These are phyloP conservation scores for Starmerella apicola DNA, from an alignment of 805 yeast genomes.

Conservation along the genomic window DNA sequence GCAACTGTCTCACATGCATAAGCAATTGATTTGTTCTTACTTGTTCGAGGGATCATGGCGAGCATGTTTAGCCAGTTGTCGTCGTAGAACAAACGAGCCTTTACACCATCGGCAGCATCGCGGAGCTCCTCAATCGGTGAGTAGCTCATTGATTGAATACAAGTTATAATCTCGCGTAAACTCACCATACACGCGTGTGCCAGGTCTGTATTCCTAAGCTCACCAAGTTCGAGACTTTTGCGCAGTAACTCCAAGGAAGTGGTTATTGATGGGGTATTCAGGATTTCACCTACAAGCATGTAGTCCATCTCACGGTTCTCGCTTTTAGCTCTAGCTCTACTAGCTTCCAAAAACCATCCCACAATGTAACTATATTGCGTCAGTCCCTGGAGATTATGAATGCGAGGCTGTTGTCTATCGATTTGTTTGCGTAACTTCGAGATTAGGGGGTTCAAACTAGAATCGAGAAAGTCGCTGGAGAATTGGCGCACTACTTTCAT, in stretches of 20 bases:
- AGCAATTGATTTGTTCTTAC: conserved; percentile 49
- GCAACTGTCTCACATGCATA: conserved; percentile 52
- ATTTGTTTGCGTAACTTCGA: conserved; percentile 38
- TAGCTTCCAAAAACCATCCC: conserved; percentile 68
- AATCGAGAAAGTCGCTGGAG: conserved; percentile 50
- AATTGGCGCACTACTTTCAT: conserved; percentile 32
- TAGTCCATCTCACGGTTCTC: conserved; percentile 24
- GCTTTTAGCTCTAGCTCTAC: conserved; percentile 30
- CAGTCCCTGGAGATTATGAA: conserved; percentile 21
- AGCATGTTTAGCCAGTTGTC: conserved; percentile 46
- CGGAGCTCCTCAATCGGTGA: conserved; percentile 35
- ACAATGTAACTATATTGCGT: conserved; percentile 45
- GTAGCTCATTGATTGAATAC: conserved; percentile 33
- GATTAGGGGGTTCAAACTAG: conserved; percentile 60
- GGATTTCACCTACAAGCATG: conserved; percentile 30
- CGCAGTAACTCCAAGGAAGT: conserved; percentile 37
- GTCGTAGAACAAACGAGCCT: conserved; percentile 58
- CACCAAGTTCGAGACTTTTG: conserved; percentile 26
- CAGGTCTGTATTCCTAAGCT: conserved; percentile 38
- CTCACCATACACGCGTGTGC: conserved; percentile 60
- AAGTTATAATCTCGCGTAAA: conserved; percentile 47
- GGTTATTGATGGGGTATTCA: conserved; percentile 50
- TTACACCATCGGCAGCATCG: conserved; percentile 45
- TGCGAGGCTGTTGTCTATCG: conserved; percentile 30
- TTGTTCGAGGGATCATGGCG: conserved; percentile 47